Evolutionary conservation across 2,329 filamentous ascomycete genomes (phyloP).

Genomic region (Penicillium sp.): DNA sequence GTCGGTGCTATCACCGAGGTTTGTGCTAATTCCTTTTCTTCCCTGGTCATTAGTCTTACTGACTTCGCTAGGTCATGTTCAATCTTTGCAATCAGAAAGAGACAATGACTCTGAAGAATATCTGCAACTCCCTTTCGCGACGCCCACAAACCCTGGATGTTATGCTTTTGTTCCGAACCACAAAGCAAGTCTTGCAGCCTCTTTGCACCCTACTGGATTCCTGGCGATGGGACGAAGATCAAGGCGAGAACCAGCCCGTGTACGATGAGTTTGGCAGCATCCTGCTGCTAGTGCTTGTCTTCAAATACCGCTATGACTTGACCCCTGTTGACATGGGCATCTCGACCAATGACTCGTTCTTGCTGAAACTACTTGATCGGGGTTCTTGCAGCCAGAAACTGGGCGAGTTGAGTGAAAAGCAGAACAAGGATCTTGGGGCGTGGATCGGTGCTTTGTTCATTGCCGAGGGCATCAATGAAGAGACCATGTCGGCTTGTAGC

Average conservation of each 20-base stretch:
- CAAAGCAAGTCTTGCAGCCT: constrained; percentile 58
- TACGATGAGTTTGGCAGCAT: constrained; percentile 68
- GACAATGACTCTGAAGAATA: constrained; percentile 63
- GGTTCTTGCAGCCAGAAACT: constrained; percentile 51
- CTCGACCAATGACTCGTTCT: constrained; percentile 53
- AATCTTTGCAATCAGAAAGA: constrained; percentile 61
- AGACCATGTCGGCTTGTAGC: constrained; percentile 65
- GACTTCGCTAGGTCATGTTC: constrained; percentile 49
- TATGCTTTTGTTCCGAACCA: constrained; percentile 62
- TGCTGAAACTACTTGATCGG: constrained; percentile 56
- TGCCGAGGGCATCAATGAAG: constrained; percentile 64
- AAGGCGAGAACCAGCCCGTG: constrained; percentile 64
- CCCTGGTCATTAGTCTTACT: not conserved
- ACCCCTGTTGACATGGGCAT: constrained; percentile 56
- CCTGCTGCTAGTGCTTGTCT: constrained; percentile 59
- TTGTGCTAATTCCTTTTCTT: constrained; percentile 24
- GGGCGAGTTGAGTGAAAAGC: constrained; percentile 56
- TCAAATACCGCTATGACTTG: constrained; percentile 61
- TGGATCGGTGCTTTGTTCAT: constrained; percentile 66
- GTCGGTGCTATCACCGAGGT: constrained; percentile 76
- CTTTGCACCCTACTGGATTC: constrained; percentile 61
- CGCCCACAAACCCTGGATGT: constrained; percentile 60
- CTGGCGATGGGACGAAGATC: constrained; percentile 67
- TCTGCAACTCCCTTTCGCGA: constrained; percentile 60
- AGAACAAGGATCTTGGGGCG: constrained; percentile 58